Percentiles rank a stretch among this genome's conserved stretches.
phyloP scores from a whole-genome alignment of 805 yeast genomes.

The Suhomyces faveliae region DNA sequence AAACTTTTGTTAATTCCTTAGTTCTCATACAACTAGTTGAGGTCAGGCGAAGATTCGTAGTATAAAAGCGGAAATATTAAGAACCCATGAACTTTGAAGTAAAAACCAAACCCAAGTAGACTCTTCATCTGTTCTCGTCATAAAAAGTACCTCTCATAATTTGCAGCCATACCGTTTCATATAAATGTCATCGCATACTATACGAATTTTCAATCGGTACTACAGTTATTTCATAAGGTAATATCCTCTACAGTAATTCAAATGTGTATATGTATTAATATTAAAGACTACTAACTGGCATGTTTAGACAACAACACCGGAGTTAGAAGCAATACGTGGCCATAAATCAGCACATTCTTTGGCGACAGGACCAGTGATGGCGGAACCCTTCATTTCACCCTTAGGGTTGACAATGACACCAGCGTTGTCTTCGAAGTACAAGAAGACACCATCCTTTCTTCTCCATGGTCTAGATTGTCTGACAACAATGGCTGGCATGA shows the following conservation, averaged over 20 bases:
- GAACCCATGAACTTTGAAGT: too few relatives aligned
- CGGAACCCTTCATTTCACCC: slow-evolving; percentile 99
- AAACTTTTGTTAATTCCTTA: too few relatives aligned
- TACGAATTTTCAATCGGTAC: too few relatives aligned
- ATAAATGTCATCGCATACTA: too few relatives aligned
- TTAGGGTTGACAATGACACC: slow-evolving; percentile 99
- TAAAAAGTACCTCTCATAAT: too few relatives aligned
- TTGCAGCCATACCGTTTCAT: too few relatives aligned
- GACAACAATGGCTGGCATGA: slow-evolving; percentile 99
- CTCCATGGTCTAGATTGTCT: slow-evolving; percentile 99
- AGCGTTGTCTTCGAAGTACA: slow-evolving; percentile 99
- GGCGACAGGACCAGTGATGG: slow-evolving; percentile 99
- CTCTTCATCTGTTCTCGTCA: too few relatives aligned
- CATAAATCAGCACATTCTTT: slow-evolving; percentile 99
- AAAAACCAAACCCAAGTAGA: too few relatives aligned
- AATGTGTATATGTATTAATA: slow-evolving; percentile 4
- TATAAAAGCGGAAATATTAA: too few relatives aligned
- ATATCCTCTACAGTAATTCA: background rate
- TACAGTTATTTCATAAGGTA: too few relatives aligned
- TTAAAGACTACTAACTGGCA: slow-evolving; percentile 1
- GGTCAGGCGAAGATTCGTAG: too few relatives aligned
- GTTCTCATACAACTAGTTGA: too few relatives aligned
- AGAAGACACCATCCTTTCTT: slow-evolving; percentile 99
- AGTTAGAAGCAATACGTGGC: slow-evolving; percentile 99
- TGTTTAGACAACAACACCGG: slow-evolving; percentile 98